phyloP scores from a whole-genome alignment of 2,329 filamentous ascomycete species.

The Decorospora gaudefroyi region DNA sequence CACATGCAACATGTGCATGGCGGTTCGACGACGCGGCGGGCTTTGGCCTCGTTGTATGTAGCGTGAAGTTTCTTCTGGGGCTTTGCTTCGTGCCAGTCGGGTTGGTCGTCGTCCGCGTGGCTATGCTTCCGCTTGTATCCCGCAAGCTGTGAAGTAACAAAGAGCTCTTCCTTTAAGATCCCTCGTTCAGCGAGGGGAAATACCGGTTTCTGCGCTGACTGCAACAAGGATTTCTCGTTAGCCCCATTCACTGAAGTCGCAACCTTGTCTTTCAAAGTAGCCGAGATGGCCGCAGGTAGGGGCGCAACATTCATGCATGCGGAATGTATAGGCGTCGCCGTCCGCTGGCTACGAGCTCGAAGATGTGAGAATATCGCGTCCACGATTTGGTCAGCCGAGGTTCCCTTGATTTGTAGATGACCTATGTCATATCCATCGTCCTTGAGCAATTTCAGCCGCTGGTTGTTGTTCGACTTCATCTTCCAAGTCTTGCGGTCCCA shows the following conservation, averaged over 20 bases:
- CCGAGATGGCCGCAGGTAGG: neutral
- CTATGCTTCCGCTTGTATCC: constrained; percentile 7
- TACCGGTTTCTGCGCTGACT: no score
- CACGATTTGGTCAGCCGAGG: constrained; percentile 4
- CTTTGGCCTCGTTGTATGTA: neutral
- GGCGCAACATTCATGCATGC: no score
- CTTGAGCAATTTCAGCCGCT: constrained; percentile 14
- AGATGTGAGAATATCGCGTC: constrained; percentile 6
- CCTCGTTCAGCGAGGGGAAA: no score
- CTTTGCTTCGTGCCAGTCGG: neutral
- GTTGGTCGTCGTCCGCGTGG: neutral
- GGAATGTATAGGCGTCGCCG: neutral
- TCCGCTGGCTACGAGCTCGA: neutral
- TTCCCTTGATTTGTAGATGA: neutral
- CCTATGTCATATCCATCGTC: constrained; percentile 18
- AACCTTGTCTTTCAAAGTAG: neutral
- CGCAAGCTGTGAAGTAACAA: neutral
- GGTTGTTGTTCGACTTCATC: constrained; percentile 13
- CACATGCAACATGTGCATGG: neutral
- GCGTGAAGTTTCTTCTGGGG: constrained; percentile 1
- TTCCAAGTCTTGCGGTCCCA: constrained; percentile 15
- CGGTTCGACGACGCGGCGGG: accelerated
- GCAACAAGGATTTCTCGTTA: no score
- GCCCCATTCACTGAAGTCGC: no score
- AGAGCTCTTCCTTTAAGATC: no score